Evolutionary conservation across 2,329 filamentous ascomycete species (phyloP), one percentile per base, ranked within the genome.

Genomic region (Claviceps pusilla): DNA sequence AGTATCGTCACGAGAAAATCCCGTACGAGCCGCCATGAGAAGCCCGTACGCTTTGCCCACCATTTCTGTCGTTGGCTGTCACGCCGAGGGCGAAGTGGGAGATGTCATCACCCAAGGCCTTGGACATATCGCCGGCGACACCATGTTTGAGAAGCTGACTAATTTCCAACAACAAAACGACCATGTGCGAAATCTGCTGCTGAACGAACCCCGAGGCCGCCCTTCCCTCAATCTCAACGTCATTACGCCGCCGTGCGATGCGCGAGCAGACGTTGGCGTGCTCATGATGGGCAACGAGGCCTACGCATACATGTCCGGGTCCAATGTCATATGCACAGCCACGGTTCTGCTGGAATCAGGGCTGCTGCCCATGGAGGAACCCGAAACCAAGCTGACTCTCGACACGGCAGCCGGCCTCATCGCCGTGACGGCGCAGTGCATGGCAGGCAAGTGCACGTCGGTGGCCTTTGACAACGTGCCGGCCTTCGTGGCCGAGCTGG

Each of bases 91-190:
- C 51, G 68, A 70, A 60, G 71, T 75, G 0, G 71, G 75, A 51
- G 74, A 77, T 59, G 75, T 77, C 12, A 68, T 77, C 48, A 66
- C 70, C 11, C 72, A 73, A 16, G 75, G 73, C 19, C 71, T 76
- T 3, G 64, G 71, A 0, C 72, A 76, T 39, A 64, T 68, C 1
- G 61, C 66, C 1, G 69, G 68, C 11, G 68, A 68, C 37, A 74
- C 70, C 19, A 75, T 76, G 73, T 72, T 67, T 55, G 72, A 76
- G 4, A 76, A 77, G 57, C 60, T 76, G 19, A 58, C 66, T 3
- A 63, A 74, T 58, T 72, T 76, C 57, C 62, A 63, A 56, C 63
- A 60, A 4, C 62, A 73, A 35, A 63, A 68, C 7, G 73, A 75
- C 53, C 54, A 65, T 24, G 56, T 74, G 1, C 69, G 73, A 3